Evolutionary conservation across 805 yeast species (phyloP), one percentile per base, ranked within the genome.

Genomic region (Yarrowia deformans): DNA sequence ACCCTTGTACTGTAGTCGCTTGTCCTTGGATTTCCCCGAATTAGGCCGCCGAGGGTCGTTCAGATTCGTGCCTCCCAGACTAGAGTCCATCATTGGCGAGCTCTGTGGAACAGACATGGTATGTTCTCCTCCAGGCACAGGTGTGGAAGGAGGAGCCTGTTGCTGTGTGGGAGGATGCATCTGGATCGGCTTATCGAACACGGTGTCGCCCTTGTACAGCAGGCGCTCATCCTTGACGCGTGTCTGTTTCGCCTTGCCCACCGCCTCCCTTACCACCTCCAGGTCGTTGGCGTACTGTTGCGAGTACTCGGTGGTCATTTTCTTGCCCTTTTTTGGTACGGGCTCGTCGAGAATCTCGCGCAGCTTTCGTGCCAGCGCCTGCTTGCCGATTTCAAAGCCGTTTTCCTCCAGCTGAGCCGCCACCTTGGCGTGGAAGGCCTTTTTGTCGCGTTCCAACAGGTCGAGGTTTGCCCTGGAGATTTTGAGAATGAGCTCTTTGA

Each of bases 401-500:
- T 19, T 18, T 18, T 60, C 66, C 34, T 60, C 66, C 32, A 60
- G 40, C 19, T 60, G 66, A 9, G 66, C 10, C 34, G 66, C 66
- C 34, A 60, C 66, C 43, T 60, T 43, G 18, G 52, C 50, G 32
- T 60, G 66, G 18, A 60, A 60, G 34, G 12, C 34, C 9, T 52
- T 52, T 18, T 43, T 60, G 66, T 60, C 66, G 32, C 66, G 66
- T 10, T 60, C 42, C 50, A 60, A 10, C 14, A 60, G 52, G n/a
- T 34, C 66, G n/a, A 60, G 6, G 46, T 60, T 29, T 9, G 50
- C 52, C 7, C 66, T 8, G 18, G 52, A 43, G 18, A 60, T 43
- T 12, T 60, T 60, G 52, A 60, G 66, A 18, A 60, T 60, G 29
- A 60, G 52, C 66, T 60, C 66, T 34, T 60, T 60, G 50, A 60